Evolutionary conservation across 2,329 filamentous ascomycete genomes (phyloP), one percentile per base, ranked within the genome.

Genomic region (Aurifilum marmelostoma): DNA sequence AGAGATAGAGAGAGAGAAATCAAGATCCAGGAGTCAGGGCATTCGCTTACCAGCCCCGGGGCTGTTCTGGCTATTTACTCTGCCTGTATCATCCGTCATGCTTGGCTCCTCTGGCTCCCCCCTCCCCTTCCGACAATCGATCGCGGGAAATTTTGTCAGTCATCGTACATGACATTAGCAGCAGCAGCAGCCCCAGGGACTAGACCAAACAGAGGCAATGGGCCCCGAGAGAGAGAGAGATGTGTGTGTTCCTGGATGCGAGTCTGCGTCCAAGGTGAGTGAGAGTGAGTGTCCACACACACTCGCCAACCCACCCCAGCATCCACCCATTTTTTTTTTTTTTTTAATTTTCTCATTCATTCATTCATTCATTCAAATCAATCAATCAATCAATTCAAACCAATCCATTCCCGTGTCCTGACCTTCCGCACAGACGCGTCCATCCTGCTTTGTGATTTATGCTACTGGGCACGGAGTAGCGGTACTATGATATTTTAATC

Each of bases 91-190:
- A 18, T 47, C 18, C 18, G 41, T 21, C 21, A 8, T 21, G 41
- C 41, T 47, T 47, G 7, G 41, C 6, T 18, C 41, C 41, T 5
- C 39, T 41, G n/a, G n/a, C n/a, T 47, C 41, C 16, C 43, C 43
- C 37, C 12, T 39, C 37, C 37, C 11, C 37, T 21, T 47, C 7
- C 21, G 43, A 47, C 21, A 47, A 47, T 47, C 43, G 43, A 47
- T n/a, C 43, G 43, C 43, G 43, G n/a, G 43, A 47, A 47, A 47
- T 47, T 47, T 47, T 47, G 43, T 47, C 43, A 47, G 43, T 47
- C 43, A 47, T n/a, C 43, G 43, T n/a, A 47, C 43, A 47, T 11
- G 43, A 47, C 21, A n/a, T n/a, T 47, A 47, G 43, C n/a, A n/a
- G 18, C 43, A 47, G 43, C 43, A 9, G 18, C n/a, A n/a, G n/a